Conservation (phyloP, 768 basidiomycete genomes). For the Postia placenta region DNA sequence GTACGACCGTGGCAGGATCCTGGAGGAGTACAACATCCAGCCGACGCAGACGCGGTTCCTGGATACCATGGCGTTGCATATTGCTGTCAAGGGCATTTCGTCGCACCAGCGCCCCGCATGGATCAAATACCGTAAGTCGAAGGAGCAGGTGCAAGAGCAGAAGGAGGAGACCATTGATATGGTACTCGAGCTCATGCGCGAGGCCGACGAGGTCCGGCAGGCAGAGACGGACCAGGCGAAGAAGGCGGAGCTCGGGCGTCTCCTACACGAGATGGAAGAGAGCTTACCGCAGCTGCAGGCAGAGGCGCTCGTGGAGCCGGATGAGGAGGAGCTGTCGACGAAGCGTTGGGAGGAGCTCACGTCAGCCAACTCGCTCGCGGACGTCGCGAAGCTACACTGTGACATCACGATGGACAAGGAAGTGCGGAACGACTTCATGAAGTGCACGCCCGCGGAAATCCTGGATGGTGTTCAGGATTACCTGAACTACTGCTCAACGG, state of each 20-base stretch:
- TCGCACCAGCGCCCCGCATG: conserved; percentile 92
- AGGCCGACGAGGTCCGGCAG: conserved; percentile 29
- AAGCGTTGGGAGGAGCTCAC: conserved; percentile 93
- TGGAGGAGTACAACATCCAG: conserved; percentile 73
- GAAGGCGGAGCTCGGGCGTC: conserved; percentile 32
- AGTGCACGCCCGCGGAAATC: conserved; percentile 57
- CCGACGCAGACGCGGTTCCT: conserved; percentile 74
- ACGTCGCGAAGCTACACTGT: conserved; percentile 90
- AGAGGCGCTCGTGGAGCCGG: conserved; percentile 35
- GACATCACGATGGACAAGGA: conserved; percentile 74
- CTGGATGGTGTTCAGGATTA: conserved; percentile 63
- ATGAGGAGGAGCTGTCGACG: conserved; percentile 34
- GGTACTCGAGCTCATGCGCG: conserved; percentile 46
- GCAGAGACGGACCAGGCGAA: conserved; percentile 34
- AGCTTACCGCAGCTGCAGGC: conserved; percentile 33
- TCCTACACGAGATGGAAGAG: conserved; percentile 34
- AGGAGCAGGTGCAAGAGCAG: conserved; percentile 47
- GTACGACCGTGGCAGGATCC: conserved; percentile 81
- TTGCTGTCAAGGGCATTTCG: conserved; percentile 90
- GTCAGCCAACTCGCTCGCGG: conserved; percentile 84
- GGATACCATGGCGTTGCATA: conserved; percentile 93
- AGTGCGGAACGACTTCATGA: conserved; percentile 73
- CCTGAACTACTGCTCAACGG: conserved; percentile 78
- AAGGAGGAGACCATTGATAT: conserved; percentile 60
- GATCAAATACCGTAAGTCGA: conserved; percentile 77